phyloP scores from a whole-genome alignment of 1,139 yeast genomes.

The Kurtzmaniella natalensis region DNA sequence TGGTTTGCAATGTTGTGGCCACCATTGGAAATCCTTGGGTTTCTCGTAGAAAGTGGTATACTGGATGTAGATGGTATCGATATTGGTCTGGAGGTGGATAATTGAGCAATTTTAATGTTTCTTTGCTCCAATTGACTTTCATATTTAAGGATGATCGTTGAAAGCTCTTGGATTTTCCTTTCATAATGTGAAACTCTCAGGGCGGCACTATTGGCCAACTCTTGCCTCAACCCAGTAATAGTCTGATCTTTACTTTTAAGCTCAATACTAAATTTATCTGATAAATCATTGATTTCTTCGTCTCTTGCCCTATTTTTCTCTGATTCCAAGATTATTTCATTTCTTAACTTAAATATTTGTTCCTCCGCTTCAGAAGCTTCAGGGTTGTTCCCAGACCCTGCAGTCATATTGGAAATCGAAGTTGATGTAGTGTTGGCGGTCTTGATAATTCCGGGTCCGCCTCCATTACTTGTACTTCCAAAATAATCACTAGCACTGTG shows the following conservation, averaged over 20 bases:
- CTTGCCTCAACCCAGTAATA: slow-evolving; percentile 22
- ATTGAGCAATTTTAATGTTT: slow-evolving; percentile 30
- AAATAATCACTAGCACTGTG: slow-evolving; percentile 1
- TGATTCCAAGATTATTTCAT: slow-evolving; percentile 15
- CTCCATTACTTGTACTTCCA: not conserved
- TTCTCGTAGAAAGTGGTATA: not conserved
- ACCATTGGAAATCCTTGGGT: not conserved
- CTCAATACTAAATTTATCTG: slow-evolving; percentile 15
- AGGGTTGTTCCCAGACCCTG: not conserved
- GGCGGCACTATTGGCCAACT: slow-evolving; percentile 20
- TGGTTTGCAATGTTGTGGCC: not conserved
- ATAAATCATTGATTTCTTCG: slow-evolving; percentile 14
- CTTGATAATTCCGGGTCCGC: too few species aligned
- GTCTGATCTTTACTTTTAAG: slow-evolving; percentile 21
- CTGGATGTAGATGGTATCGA: slow-evolving; percentile 27
- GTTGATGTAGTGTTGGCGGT: not conserved
- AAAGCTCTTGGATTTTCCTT: slow-evolving; percentile 29
- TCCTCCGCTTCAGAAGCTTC: slow-evolving; percentile 17
- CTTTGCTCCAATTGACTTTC: slow-evolving; percentile 37
- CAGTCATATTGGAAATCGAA: not conserved
- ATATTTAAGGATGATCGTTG: slow-evolving; percentile 25
- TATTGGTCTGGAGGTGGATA: slow-evolving; percentile 41
- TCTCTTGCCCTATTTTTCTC: slow-evolving; percentile 17
- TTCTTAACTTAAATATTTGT: slow-evolving; percentile 16
- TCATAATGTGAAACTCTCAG: slow-evolving; percentile 22